Evolutionary conservation across 2,329 filamentous ascomycete genomes (phyloP).

Genomic region (Talaromyces sp.): DNA sequence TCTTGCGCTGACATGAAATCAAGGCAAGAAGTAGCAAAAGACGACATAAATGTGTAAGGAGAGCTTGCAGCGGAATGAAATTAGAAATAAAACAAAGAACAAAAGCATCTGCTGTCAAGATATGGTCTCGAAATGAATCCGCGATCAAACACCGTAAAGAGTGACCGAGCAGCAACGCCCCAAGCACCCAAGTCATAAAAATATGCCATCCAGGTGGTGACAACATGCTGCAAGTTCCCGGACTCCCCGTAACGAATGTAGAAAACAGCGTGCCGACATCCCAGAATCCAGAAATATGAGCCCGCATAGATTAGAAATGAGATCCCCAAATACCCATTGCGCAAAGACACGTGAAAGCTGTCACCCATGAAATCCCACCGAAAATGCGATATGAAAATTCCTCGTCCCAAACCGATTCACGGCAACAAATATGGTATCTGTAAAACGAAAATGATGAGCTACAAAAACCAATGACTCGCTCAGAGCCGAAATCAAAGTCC

Average conservation of each 20-base stretch:
- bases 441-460: conserved; percentile 10
- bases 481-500: conserved; percentile 4
- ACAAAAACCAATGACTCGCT: conserved; percentile 11
- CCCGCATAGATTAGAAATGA: conserved; percentile 8
- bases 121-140: conserved; percentile 8
- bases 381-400: conserved; percentile 5
- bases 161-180: neutral
- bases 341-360: neutral
- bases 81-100: neutral
- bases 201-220: neutral
- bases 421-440: conserved; percentile 13
- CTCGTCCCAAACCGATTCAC: conserved; percentile 12
- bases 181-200: conserved; percentile 10
- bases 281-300: conserved; percentile 11
- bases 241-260: conserved; percentile 7
- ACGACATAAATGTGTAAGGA: conserved; percentile 2
- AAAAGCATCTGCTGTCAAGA: conserved; percentile 2
- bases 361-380: neutral
- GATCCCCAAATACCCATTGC: conserved; percentile 1
- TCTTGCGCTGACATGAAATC: conserved; percentile 9
- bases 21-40: conserved; percentile 15
- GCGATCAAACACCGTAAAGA: conserved; percentile 9
- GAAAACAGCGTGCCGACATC: conserved; percentile 3
- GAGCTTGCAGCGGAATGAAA: neutral
- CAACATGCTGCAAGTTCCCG: neutral